phyloP scores from a whole-genome alignment of 768 basidiomycete species.

The Candolleomyces aberdarensis region DNA sequence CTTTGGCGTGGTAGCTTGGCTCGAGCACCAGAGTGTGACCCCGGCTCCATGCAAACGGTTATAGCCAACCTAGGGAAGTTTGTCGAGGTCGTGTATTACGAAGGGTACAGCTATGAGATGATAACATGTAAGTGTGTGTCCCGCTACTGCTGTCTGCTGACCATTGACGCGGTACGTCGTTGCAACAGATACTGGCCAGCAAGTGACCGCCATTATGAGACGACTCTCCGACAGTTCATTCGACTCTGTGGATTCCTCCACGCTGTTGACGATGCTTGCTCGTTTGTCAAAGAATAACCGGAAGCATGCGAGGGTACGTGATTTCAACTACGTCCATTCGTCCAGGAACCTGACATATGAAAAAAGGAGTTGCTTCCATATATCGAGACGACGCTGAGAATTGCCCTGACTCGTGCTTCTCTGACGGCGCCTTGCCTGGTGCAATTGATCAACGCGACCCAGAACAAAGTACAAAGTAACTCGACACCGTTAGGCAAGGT shows the following conservation, averaged over 20 bases:
- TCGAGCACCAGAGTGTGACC: constrained; percentile 49
- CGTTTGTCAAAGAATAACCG: constrained; percentile 61
- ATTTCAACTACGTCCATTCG: background rate
- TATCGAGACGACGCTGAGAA: constrained; percentile 59
- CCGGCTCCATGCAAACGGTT: constrained; percentile 46
- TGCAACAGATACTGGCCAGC: constrained; percentile 51
- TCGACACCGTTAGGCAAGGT: constrained; percentile 29
- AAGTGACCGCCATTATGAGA: constrained; percentile 50
- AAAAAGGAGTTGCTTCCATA: constrained; percentile 55
- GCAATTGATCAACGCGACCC: constrained; percentile 46
- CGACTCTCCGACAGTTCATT: constrained; percentile 54
- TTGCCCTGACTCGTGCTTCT: constrained; percentile 45
- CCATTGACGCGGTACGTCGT: background rate
- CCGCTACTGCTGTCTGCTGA: background rate
- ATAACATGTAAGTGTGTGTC: constrained; percentile 46
- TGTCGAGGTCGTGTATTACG: constrained; percentile 55
- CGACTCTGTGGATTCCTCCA: constrained; percentile 50
- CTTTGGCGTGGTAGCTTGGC: constrained; percentile 56
- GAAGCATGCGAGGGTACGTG: constrained; percentile 48
- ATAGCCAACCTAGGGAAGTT: constrained; percentile 56
- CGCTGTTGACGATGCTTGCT: constrained; percentile 49
- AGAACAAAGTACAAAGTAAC: constrained; percentile 11
- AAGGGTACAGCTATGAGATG: constrained; percentile 48
- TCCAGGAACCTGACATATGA: background rate
- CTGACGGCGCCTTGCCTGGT: constrained; percentile 42